Conservation (phyloP, 768 basidiomycete species). For the Boletus fagicola region DNA sequence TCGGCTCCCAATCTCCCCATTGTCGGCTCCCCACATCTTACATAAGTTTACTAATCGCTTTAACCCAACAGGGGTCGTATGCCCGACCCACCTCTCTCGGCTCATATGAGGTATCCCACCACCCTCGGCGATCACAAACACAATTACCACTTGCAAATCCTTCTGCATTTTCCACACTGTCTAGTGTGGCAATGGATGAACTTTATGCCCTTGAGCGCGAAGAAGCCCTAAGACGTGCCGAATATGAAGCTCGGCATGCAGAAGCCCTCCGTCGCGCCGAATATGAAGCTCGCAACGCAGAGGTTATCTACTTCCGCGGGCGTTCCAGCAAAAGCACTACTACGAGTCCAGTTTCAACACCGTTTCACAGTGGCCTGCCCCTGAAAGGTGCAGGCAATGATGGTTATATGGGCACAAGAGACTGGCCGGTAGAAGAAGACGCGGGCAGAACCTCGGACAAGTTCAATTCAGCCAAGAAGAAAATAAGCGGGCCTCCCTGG, state of each 20-base stretch:
- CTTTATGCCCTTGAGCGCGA: conserved; percentile 84
- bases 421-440: conserved; percentile 32
- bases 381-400: conserved; percentile 35
- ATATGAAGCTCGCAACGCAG: conserved; percentile 53
- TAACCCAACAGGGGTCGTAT: conserved; percentile 46
- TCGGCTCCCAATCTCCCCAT: conserved; percentile 14
- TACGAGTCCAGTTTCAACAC: conserved; percentile 59
- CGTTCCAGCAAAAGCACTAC: conserved; percentile 61
- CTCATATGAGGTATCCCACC: conserved; percentile 41
- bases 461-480: conserved; percentile 37
- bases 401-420: conserved; percentile 42
- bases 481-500: conserved; percentile 57
- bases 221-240: conserved; percentile 81
- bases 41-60: conserved; percentile 23
- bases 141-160: conserved; percentile 32
- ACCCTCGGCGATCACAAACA: conserved; percentile 29
- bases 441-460: conserved; percentile 25
- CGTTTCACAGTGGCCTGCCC: conserved; percentile 29
- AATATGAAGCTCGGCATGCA: conserved; percentile 77
- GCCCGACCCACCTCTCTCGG: conserved; percentile 53
- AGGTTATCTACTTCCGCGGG: conserved; percentile 38
- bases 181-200: conserved; percentile 82
- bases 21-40: conserved; percentile 29
- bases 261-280: conserved; percentile 65
- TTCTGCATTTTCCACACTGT: conserved; percentile 64